Conservation (phyloP, 805 yeast species). For the Saccharomycopsis synnaedendra region DNA sequence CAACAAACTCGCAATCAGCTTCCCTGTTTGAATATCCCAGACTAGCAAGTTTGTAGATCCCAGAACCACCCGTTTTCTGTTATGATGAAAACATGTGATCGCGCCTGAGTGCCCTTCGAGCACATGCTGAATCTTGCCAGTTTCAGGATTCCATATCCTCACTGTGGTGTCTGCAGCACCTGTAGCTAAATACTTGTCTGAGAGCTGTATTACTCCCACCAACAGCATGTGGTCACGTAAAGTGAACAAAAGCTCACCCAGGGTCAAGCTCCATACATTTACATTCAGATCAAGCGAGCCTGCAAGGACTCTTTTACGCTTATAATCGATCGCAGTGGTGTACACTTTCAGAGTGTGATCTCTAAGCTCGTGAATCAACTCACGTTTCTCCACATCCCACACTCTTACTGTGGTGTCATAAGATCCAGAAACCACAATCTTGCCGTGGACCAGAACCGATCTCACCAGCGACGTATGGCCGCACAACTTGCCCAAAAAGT, state of each 20-base stretch:
- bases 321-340: conserved; percentile 72
- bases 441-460: conserved; percentile 78
- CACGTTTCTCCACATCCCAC: conserved; percentile 75
- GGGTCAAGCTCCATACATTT: conserved; percentile 78
- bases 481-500: conserved; percentile 51
- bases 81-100: conserved; percentile 88
- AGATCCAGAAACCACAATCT: conserved; percentile 77
- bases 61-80: conserved; percentile 71
- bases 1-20: conserved; percentile 60
- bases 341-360: conserved; percentile 88
- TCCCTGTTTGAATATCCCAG: conserved; percentile 77
- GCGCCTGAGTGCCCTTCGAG: conserved; percentile 74
- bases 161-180: conserved; percentile 95
- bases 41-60: conserved; percentile 86
- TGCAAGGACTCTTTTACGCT: conserved; percentile 70
- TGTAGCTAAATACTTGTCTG: conserved; percentile 68
- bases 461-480: conserved; percentile 81
- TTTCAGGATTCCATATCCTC: conserved; percentile 85
- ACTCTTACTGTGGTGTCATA: conserved; percentile 86
- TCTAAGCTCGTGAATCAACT: conserved; percentile 57
- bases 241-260: conserved; percentile 58
- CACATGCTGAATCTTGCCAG: conserved; percentile 38
- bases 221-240: conserved; percentile 82
- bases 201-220: conserved; percentile 77
- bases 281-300: conserved; percentile 88